Conservation (phyloP, 257 asterid species). For the Linaria vulgaris region DNA sequence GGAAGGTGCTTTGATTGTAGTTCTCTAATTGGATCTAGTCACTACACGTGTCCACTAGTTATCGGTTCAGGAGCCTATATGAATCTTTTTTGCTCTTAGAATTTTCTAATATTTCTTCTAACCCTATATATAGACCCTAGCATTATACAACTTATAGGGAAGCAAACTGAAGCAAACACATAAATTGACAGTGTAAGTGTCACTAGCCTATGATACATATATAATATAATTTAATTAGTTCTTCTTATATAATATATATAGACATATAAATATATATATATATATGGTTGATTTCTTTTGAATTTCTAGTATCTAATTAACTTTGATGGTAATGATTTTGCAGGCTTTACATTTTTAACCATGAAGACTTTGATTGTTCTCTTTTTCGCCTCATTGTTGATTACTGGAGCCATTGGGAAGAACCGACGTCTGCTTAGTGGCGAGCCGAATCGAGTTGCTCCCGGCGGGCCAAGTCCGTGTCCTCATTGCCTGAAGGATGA, state of each 20-base stretch:
- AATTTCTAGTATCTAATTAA: too few species aligned
- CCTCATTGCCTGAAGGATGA: conserved; percentile 17
- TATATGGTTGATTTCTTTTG: neutral
- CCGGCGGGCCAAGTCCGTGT: conserved; percentile 32
- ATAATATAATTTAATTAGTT: too few species aligned
- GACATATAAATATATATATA: too few species aligned
- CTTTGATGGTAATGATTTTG: neutral
- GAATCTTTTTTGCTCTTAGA: neutral
- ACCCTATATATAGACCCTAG: conserved; percentile 27
- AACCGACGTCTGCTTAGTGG: conserved; percentile 2
- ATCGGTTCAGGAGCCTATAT: neutral
- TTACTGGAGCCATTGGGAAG: conserved; percentile 7
- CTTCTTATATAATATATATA: too few species aligned
- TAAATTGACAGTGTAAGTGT: too few species aligned
- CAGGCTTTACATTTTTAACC: neutral
- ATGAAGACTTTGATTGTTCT: conserved; percentile 25
- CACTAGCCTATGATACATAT: too few species aligned
- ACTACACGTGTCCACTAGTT: conserved; percentile 22
- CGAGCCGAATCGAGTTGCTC: conserved; percentile 22
- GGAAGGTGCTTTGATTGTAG: conserved; percentile 18
- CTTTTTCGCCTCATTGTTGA: conserved; percentile 17
- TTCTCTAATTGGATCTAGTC: conserved; percentile 22
- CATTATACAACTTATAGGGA: neutral
- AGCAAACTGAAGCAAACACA: neutral
- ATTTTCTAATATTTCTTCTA: neutral